These are phyloP conservation scores for Aegilops bicornis DNA, from an alignment of 176 grass and related monocot species.

Conservation along the genomic window DNA sequence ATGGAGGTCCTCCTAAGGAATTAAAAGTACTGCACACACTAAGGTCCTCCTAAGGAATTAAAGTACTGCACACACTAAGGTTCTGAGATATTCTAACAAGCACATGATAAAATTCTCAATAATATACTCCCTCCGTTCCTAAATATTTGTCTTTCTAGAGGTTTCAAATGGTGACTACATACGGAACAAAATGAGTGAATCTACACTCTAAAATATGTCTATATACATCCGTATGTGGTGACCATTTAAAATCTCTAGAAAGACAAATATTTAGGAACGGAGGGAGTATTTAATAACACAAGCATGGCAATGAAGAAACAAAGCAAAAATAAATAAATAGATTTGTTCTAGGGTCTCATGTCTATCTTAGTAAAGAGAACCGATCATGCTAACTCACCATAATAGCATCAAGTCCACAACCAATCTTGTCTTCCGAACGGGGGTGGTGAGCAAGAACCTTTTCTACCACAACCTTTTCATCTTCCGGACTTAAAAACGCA, in stretches of 20 bases:
- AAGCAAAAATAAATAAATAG: neutral
- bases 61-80: neutral
- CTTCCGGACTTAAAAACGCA: slow-evolving; percentile 42
- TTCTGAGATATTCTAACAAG: slow-evolving; percentile 12
- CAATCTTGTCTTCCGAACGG: slow-evolving; percentile 71
- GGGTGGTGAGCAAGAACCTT: slow-evolving; percentile 86
- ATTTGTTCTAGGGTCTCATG: neutral
- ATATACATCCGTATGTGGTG: too few relatives aligned
- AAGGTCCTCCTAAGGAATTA: slow-evolving; percentile 7
- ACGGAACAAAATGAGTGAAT: too few relatives aligned
- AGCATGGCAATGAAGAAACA: neutral
- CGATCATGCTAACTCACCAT: slow-evolving; percentile 55
- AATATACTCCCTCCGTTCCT: too few relatives aligned
- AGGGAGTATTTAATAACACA: neutral
- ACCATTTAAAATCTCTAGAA: too few relatives aligned
- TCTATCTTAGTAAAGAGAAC: slow-evolving; percentile 5
- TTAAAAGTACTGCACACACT: neutral
- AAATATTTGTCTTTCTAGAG: too few relatives aligned
- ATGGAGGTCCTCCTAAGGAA: slow-evolving; percentile 1
- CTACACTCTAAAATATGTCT: too few relatives aligned
- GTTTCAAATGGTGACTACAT: too few relatives aligned
- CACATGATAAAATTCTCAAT: neutral
- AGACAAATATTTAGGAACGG: too few relatives aligned
- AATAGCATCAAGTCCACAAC: slow-evolving; percentile 78
- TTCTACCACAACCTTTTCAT: slow-evolving; percentile 59